These are phyloP conservation scores for Colletotrichum sp. DNA, from an alignment of 2,329 filamentous ascomycete genomes.

Conservation along the genomic window DNA sequence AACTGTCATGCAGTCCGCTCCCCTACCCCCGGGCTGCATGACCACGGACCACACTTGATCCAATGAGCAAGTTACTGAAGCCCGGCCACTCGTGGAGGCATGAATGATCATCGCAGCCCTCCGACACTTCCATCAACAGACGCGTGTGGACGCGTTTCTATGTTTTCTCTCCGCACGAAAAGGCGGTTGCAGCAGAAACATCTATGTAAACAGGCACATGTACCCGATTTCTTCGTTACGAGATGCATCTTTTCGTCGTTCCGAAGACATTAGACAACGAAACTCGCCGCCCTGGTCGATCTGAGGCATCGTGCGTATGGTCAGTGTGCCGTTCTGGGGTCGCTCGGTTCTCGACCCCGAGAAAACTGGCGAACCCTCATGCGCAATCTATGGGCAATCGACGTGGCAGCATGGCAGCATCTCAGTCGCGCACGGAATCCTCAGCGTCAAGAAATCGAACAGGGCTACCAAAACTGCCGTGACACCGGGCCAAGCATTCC, in stretches of 20 bases:
- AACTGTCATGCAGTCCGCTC: background rate
- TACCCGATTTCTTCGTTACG: background rate
- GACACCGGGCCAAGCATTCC: constrained; percentile 18
- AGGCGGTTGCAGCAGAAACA: background rate
- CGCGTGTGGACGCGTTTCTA: background rate
- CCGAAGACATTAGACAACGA: background rate
- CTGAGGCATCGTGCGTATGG: background rate
- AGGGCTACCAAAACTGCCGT: constrained; percentile 8
- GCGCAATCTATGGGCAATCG: background rate
- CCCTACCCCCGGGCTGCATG: background rate
- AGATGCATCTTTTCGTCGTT: background rate
- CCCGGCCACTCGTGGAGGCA: background rate
- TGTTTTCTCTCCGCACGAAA: background rate
- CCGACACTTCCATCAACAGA: background rate
- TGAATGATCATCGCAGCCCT: constrained; percentile 6
- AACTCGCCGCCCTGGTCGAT: too few species aligned
- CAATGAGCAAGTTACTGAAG: background rate
- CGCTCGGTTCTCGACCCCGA: background rate
- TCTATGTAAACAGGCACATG: background rate
- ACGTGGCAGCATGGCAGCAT: background rate
- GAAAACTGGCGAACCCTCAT: background rate
- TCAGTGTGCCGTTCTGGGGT: background rate
- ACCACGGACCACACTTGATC: background rate
- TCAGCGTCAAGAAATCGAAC: background rate
- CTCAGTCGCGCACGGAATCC: background rate